Evolutionary conservation across 306 rosid genomes (phyloP).

Genomic region (Malus asiatica): DNA sequence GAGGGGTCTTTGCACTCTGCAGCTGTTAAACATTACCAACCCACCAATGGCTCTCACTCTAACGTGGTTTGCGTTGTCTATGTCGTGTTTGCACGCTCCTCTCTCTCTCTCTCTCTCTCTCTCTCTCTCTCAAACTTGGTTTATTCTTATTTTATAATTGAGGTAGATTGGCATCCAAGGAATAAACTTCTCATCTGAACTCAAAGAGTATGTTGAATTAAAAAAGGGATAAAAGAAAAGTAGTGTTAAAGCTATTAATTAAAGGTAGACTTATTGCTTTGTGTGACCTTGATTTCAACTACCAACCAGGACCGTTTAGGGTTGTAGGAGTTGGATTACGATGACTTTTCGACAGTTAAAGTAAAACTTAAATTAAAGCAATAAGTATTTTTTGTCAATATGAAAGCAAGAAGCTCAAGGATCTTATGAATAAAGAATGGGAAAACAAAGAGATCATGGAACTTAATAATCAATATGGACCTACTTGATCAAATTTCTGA

Average conservation of each 20-base stretch:
- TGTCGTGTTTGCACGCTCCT: conserved; percentile 96
- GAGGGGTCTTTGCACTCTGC: background rate
- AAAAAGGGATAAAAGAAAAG: background rate
- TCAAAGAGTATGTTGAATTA: background rate
- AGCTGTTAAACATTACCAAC: conserved; percentile 37
- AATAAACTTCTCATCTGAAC: background rate
- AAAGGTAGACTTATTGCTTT: background rate
- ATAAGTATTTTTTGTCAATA: background rate
- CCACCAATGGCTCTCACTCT: conserved; percentile 35
- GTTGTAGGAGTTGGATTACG: background rate
- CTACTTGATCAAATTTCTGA: background rate
- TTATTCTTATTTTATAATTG: conserved; percentile 1
- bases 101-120: conserved; percentile 28
- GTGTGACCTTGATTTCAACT: background rate
- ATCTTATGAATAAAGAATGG: background rate
- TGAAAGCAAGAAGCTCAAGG: background rate
- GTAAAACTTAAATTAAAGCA: background rate
- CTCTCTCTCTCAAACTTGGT: conserved; percentile 17
- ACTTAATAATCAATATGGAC: background rate
- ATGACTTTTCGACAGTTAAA: background rate
- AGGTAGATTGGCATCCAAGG: background rate
- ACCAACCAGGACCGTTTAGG: background rate
- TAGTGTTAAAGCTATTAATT: background rate
- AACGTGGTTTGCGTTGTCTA: conserved; percentile 62
- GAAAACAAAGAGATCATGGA: background rate